Evolutionary conservation across 305 asterid genomes (phyloP), one percentile per base, ranked within the genome.

Genomic region (Nicotiana rustica): DNA sequence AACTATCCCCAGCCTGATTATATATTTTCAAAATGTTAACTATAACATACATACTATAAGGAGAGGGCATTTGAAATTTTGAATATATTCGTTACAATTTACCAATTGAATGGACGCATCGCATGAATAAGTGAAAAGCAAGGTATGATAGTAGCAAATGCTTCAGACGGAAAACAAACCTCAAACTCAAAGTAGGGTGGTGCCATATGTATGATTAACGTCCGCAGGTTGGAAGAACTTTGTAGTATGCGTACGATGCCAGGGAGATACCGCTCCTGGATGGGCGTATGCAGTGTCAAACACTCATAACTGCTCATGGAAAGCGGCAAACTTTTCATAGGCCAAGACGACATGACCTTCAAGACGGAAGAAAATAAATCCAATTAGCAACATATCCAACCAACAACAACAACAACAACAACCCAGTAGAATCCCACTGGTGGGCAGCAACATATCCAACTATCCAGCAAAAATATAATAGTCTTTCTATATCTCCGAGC

Each of bases 101-200:
- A 44, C 36, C n/a, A 6, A 73, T 73, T 49, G 79, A 14, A 49
- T 14, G 14, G 29, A 10, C 15, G 6, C 36, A 44, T 10, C 44
- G 78, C 60, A 4, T 49, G 25, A 67, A 25, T 14, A 25, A 75
- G 64, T 75, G 79, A 73, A 70, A 70, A 47, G 13, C 60, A 47
- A 47, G 25, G 49, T 1, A 36, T 71, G 13, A 75, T 49, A 49
- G 31, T 33, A 7, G 57, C 57, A 49, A 71, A 19, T 47, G 62
- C 49, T 71, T 44, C 78, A 25, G 4, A 55, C 62, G 36, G 69
- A 81, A 81, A 13, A 71, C 21, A 49, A 38, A 41, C 71, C 60
- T 75, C 64, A 1, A 82, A 71, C 71, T 82, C 84, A 4, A 69
- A 69, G 57, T 70, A 82, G 36, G 80, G 84, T 60, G 31, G 67